Percentiles rank a stretch among this genome's conserved stretches.
Evolutionary conservation across 805 yeast species (phyloP).

Genomic region (Jamesozyma jinghongensis): DNA sequence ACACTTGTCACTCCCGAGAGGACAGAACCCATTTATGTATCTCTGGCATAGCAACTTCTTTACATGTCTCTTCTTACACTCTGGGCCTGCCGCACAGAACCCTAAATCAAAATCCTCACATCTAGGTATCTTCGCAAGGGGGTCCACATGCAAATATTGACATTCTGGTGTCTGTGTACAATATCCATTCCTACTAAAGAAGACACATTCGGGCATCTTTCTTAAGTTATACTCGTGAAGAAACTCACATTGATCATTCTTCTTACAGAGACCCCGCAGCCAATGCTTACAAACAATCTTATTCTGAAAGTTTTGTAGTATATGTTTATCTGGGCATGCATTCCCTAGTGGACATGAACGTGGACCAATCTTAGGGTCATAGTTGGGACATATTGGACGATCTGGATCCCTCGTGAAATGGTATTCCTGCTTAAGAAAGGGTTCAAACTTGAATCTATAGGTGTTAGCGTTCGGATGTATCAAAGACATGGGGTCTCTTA

Average conservation of each 20-base stretch:
- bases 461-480: slow-evolving; percentile 34
- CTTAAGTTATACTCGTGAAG: slow-evolving; percentile 88
- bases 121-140: slow-evolving; percentile 77
- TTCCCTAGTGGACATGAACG: slow-evolving; percentile 72
- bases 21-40: slow-evolving; percentile 87
- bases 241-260: slow-evolving; percentile 93
- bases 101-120: slow-evolving; percentile 80
- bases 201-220: slow-evolving; percentile 94
- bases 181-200: slow-evolving; percentile 67
- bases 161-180: slow-evolving; percentile 95
- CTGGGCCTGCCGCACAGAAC: slow-evolving; percentile 87
- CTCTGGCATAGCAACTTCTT: slow-evolving; percentile 65
- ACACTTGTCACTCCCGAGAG: slow-evolving; percentile 58
- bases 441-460: slow-evolving; percentile 62
- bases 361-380: slow-evolving; percentile 42
- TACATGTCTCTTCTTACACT: slow-evolving; percentile 73
- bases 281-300: slow-evolving; percentile 96
- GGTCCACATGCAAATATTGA: slow-evolving; percentile 84
- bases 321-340: slow-evolving; percentile 83
- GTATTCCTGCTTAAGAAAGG: slow-evolving; percentile 70
- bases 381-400: slow-evolving; percentile 60
- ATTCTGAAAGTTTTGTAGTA: slow-evolving; percentile 52
- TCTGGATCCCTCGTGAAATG: slow-evolving; percentile 80
- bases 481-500: slow-evolving; percentile 25
- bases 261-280: slow-evolving; percentile 94